Evolutionary conservation across 441 rosid species (phyloP).

Genomic region (Adansonia gregorii): DNA sequence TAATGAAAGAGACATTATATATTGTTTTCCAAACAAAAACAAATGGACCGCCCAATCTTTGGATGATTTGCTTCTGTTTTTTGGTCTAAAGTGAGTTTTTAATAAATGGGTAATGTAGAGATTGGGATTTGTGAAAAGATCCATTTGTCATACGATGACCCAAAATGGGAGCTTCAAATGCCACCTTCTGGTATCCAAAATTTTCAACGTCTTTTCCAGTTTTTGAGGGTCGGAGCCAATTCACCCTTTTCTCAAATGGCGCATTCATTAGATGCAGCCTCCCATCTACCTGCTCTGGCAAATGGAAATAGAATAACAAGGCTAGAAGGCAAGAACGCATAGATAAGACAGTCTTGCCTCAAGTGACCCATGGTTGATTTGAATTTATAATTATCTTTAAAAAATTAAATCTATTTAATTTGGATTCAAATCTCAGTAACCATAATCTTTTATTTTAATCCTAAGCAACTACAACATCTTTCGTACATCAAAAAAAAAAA

Average conservation of each 20-base stretch:
- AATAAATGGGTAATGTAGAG: not conserved
- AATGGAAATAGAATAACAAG: not conserved
- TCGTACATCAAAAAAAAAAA: no score
- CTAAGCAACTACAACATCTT: no score
- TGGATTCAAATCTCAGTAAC: no score
- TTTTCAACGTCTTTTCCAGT: not conserved
- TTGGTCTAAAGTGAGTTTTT: not conserved
- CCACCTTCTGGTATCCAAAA: no score
- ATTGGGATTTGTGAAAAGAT: not conserved
- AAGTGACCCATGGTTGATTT: no score
- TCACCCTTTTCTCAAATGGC: conserved; percentile 1
- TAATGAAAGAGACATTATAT: not conserved
- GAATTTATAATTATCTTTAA: no score
- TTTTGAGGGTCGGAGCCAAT: not conserved
- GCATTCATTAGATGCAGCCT: not conserved
- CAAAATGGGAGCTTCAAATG: no score
- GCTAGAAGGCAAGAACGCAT: not conserved
- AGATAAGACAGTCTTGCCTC: not conserved
- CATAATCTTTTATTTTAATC: no score
- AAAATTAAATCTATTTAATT: no score
- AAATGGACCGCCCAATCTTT: not conserved
- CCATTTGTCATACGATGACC: no score
- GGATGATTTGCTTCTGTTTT: not conserved
- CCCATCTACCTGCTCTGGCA: not conserved
- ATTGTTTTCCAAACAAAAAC: not conserved